Evolutionary conservation across 2,329 filamentous ascomycete genomes (phyloP).

Genomic region (Aspergillus sp.): DNA sequence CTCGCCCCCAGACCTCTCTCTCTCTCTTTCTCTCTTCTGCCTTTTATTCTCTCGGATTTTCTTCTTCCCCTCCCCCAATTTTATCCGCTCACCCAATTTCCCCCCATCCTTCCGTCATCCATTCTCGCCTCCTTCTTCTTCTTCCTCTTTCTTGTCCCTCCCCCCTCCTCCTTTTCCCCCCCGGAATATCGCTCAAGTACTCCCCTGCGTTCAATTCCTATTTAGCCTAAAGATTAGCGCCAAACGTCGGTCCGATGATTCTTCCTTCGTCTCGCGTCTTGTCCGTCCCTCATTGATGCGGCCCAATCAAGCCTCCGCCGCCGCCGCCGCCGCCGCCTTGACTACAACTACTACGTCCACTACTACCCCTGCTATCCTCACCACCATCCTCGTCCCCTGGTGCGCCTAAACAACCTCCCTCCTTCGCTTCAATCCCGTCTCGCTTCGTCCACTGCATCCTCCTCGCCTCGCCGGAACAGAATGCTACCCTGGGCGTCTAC

Average conservation of each 20-base stretch:
- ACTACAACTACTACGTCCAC: neutral
- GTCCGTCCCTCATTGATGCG: neutral
- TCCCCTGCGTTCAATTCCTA: neutral
- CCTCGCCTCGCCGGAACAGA: conserved; percentile 16
- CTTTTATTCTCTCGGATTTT: neutral
- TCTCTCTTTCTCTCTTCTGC: neutral
- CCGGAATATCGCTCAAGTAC: neutral
- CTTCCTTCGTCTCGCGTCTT: neutral
- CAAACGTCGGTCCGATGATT: neutral
- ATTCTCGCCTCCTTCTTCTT: neutral
- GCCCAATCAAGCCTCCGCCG: neutral
- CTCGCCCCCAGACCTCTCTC: neutral
- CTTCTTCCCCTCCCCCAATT: too few relatives aligned
- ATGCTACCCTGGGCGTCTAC: conserved; percentile 23
- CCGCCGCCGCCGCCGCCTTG: neutral
- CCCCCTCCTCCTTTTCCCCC: neutral
- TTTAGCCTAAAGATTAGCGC: neutral
- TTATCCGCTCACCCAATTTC: too few relatives aligned
- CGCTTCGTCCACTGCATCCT: too few relatives aligned
- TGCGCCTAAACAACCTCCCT: too few relatives aligned
- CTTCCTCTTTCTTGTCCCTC: neutral
- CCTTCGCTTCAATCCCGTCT: neutral
- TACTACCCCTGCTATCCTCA: neutral
- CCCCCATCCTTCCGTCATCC: too few relatives aligned
- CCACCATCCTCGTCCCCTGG: neutral